These are phyloP conservation scores for Penicillium griseofulvum DNA, from an alignment of 2,329 filamentous ascomycete species.

Conservation along the genomic window DNA sequence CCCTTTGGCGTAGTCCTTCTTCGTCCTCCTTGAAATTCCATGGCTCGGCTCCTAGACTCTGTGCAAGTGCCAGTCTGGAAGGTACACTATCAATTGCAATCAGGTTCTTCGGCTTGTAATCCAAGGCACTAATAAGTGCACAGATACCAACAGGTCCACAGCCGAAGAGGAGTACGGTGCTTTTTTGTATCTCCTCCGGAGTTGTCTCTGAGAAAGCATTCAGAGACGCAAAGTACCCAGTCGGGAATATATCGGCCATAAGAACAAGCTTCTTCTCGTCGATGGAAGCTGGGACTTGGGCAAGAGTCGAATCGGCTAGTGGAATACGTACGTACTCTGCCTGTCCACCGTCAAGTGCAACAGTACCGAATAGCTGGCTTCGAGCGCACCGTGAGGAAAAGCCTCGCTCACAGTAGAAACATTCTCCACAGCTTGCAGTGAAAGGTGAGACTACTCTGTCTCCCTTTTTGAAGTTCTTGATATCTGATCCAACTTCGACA, in stretches of 20 bases:
- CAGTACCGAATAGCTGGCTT: conserved; percentile 67
- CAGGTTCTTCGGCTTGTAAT: conserved; percentile 68
- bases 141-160: conserved; percentile 82
- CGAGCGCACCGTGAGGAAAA: conserved; percentile 73
- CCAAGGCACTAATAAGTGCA: conserved; percentile 70
- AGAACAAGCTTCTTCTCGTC: conserved; percentile 72
- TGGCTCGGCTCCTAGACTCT: conserved; percentile 71
- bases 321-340: conserved; percentile 80
- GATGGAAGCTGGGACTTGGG: conserved; percentile 66
- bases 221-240: conserved; percentile 71
- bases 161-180: conserved; percentile 67
- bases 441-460: conserved; percentile 81
- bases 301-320: conserved; percentile 71
- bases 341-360: conserved; percentile 69
- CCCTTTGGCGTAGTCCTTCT: conserved; percentile 53
- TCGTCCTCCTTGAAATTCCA: conserved; percentile 70
- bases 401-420: conserved; percentile 77
- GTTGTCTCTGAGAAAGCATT: conserved; percentile 66
- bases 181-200: conserved; percentile 42
- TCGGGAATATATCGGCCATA: conserved; percentile 90
- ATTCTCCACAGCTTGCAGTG: conserved; percentile 70
- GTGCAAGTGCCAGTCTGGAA: conserved; percentile 68
- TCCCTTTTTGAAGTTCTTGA: conserved; percentile 66
- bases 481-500: conserved; percentile 36
- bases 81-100: conserved; percentile 77